Evolutionary conservation across 1,284 basidiomycete genomes (phyloP).

Genomic region (Ganoderma lucidum): DNA sequence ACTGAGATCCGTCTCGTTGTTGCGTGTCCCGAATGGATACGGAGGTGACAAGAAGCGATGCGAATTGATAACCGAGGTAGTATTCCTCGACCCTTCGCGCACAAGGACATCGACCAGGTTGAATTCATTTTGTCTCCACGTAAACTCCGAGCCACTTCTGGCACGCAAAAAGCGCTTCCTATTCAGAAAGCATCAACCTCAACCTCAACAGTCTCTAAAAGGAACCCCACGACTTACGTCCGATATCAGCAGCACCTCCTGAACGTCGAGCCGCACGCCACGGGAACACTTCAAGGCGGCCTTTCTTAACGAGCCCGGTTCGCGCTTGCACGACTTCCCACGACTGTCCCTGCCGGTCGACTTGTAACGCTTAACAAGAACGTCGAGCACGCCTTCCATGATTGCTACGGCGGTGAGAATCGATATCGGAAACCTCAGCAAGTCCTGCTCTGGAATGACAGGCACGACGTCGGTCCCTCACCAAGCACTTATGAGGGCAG

Average conservation of each 20-base stretch:
- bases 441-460: conserved; percentile 52
- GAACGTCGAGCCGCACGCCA: conserved; percentile 54
- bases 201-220: no score
- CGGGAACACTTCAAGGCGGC: conserved; percentile 45
- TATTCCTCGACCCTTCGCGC: no score
- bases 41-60: not conserved
- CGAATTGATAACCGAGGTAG: no score
- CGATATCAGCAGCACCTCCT: conserved; percentile 23
- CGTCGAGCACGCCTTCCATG: conserved; percentile 50
- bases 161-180: conserved; percentile 22
- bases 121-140: not conserved
- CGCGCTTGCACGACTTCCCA: conserved; percentile 29
- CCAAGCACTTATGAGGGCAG: not conserved
- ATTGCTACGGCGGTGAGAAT: conserved; percentile 59
- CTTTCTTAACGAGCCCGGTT: conserved; percentile 32
- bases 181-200: not conserved
- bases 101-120: not conserved
- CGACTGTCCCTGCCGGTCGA: conserved; percentile 36
- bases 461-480: not conserved
- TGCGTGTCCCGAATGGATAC: not conserved
- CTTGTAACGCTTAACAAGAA: conserved; percentile 48
- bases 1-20: not conserved
- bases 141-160: conserved; percentile 20
- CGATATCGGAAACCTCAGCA: conserved; percentile 58
- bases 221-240: conserved; percentile 15